Base-by-base conservation (phyloP, 2,329 filamentous ascomycete species). In the Ceratocystis huliohia region DNA sequence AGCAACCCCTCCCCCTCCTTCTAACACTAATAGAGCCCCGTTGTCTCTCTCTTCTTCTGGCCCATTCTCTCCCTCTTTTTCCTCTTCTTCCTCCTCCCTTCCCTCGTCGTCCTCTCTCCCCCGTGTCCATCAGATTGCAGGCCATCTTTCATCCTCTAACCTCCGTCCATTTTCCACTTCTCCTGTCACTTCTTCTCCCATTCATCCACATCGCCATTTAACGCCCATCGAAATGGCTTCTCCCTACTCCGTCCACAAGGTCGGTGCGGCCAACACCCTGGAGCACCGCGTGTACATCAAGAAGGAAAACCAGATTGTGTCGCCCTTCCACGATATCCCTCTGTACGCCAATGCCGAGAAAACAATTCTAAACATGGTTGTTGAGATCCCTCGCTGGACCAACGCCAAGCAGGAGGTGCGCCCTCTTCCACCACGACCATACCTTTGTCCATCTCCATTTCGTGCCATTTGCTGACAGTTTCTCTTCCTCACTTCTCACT, bases 361-460 rank as follows among this genome's bases (percentile, higher is more conserved):
- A 84, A 96, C 88, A 73, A 81, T 97, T 77, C 84, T 99, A 75
- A 99, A 99, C 88, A 99, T 99, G 94, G 78, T 99, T 71, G 94
- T 99, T 74, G 94, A 99, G 88, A 96, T 99, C 74, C 94, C 94
- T 74, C 88, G 94, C 81, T 99, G 94, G 94, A 96, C 93, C 82
- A 99, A 99, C 81, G 94, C 89, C 74, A 99, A 99, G 87, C 89
- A 95, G 79, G 94, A 99, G 89, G 93, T 96, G 78, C 72, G 88
- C 80, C 67, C 69, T 48, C 61, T 69, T 66, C 61, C 56, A 5
- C 62, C 44, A 41, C 45, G 25, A 56, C 25, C 44, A 53, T 13
- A 45, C n/a, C 25, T 62, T 62, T 50, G 28, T 61, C 25, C 50
- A 33, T 25, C 7, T 33, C 41, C 20, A n/a, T n/a, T 25, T 17